Conservation (phyloP, 129 eudicot genomes). For the Kitagawia praeruptora region DNA sequence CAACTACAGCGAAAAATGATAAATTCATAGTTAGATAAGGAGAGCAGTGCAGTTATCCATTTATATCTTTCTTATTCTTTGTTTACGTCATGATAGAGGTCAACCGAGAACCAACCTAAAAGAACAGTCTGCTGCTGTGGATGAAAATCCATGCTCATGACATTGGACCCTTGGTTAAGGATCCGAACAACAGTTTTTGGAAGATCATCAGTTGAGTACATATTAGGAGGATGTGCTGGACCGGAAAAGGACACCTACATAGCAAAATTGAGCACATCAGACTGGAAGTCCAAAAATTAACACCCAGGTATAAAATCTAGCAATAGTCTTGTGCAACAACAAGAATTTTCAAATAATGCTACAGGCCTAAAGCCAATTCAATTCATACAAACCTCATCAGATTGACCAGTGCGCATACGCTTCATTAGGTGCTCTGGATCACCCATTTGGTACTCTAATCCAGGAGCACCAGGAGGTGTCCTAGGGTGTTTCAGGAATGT, state of each 20-base stretch:
- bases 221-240: constrained; percentile 48
- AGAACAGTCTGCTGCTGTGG: constrained; percentile 83
- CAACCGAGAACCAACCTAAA: constrained; percentile 34
- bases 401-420: constrained; percentile 63
- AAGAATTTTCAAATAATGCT: neutral
- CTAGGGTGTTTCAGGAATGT: constrained; percentile 76
- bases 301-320: neutral
- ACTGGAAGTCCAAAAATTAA: neutral
- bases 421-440: constrained; percentile 83
- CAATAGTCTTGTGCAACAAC: constrained; percentile 6
- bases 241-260: constrained; percentile 66
- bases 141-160: constrained; percentile 86
- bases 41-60: no score
- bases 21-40: neutral
- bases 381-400: constrained; percentile 59
- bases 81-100: neutral
- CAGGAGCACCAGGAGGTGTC: constrained; percentile 69
- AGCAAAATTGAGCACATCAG: constrained; percentile 21
- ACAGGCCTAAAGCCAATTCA: neutral
- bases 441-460: constrained; percentile 74
- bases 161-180: constrained; percentile 77
- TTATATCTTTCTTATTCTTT: constrained; percentile 1
- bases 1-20: constrained; percentile 40
- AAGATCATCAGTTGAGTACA: constrained; percentile 71
- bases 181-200: constrained; percentile 60